These are phyloP conservation scores for Penicillium sp. DNA, from an alignment of 2,329 filamentous ascomycete genomes.

Conservation along the genomic window DNA sequence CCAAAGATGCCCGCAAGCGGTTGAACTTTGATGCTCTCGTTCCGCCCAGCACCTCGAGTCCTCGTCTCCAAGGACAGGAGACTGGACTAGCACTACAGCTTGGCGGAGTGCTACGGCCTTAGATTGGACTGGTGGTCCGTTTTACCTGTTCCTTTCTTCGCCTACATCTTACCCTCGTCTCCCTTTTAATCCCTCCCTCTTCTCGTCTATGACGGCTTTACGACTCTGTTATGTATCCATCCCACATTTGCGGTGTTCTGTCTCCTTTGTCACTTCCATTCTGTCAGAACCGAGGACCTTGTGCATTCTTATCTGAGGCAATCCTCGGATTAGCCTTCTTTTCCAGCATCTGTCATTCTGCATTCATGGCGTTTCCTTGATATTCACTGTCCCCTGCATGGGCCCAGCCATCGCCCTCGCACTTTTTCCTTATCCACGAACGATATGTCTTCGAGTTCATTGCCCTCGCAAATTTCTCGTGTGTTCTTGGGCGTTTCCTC, in stretches of 20 bases:
- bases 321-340: background rate
- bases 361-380: constrained; percentile 26
- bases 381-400: constrained; percentile 10
- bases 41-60: constrained; percentile 55
- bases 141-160: constrained; percentile 20
- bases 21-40: constrained; percentile 81
- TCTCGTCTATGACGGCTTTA: constrained; percentile 26
- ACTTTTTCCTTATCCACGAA: constrained; percentile 10
- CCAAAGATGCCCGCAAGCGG: constrained; percentile 70
- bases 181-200: constrained; percentile 18
- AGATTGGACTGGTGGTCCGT: constrained; percentile 4
- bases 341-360: constrained; percentile 10
- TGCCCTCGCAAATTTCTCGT: background rate
- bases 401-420: background rate
- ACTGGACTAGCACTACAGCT: constrained; percentile 65
- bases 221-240: constrained; percentile 26
- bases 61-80: constrained; percentile 44
- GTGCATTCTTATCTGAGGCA: background rate
- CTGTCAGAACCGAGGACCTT: background rate
- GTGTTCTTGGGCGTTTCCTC: constrained; percentile 2
- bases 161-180: constrained; percentile 22
- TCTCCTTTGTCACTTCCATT: constrained; percentile 19
- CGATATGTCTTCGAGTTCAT: constrained; percentile 4
- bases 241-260: constrained; percentile 11
- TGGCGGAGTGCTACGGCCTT: constrained; percentile 64